Percentiles rank a stretch among this genome's conserved stretches.
These are phyloP conservation scores for Clohesyomyces aquaticus DNA, from an alignment of 495 filamentous ascomycete species.

Conservation along the genomic window DNA sequence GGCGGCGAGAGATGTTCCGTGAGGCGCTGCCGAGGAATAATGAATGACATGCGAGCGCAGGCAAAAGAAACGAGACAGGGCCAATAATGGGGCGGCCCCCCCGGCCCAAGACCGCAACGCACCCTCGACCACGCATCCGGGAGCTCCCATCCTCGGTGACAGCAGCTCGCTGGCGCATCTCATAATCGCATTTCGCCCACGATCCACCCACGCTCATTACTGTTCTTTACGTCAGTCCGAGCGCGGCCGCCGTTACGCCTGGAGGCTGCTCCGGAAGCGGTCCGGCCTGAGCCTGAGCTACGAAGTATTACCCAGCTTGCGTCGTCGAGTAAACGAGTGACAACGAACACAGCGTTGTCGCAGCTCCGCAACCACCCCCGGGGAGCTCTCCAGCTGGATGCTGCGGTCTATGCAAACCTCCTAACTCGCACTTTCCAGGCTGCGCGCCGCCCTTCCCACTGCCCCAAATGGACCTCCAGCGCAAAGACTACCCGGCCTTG, in stretches of 20 bases:
- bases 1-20: neutral
- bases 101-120: neutral
- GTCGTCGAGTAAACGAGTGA: conserved; percentile 10
- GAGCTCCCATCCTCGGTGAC: conserved; percentile 1
- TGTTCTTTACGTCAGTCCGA: conserved; percentile 22
- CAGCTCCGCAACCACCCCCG: conserved; percentile 32
- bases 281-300: neutral
- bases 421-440: conserved; percentile 17
- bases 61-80: neutral
- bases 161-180: conserved; percentile 8
- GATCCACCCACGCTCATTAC: neutral
- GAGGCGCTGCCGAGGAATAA: no score
- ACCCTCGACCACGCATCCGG: neutral
- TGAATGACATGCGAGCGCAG: neutral
- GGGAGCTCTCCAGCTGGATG: conserved; percentile 6
- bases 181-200: neutral
- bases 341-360: conserved; percentile 30
- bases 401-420: conserved; percentile 35
- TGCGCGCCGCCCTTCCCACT: conserved; percentile 22
- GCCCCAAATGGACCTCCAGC: conserved; percentile 72
- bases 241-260: conserved; percentile 16
- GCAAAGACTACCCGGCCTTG: conserved; percentile 93
- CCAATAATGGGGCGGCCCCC: neutral
- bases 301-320: neutral
- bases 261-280: neutral